These are phyloP conservation scores for Prosopis cineraria DNA, from an alignment of 306 rosid genomes.

Conservation along the genomic window DNA sequence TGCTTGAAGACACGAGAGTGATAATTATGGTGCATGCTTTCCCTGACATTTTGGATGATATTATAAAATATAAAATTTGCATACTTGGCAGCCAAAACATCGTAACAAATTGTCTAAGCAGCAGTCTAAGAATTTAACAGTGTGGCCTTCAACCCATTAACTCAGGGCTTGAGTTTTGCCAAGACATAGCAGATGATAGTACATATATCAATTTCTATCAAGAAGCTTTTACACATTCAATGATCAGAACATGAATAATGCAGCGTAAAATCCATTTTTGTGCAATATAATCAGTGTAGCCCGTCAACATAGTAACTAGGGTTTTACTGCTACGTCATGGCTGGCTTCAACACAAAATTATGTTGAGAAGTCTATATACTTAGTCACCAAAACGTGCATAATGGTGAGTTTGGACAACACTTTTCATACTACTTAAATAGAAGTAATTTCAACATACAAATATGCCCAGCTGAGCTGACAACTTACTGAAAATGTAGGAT, in stretches of 20 bases:
- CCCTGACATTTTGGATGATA: not conserved
- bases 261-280: not conserved
- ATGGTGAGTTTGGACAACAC: conserved; percentile 5
- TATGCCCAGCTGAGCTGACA: conserved; percentile 14
- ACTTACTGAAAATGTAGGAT: conserved; percentile 88
- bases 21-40: not conserved
- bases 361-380: conserved; percentile 1
- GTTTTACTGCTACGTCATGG: not conserved
- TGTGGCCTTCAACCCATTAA: conserved; percentile 15
- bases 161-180: conserved; percentile 14
- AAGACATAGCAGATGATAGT: conserved; percentile 8
- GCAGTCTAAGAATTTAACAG: conserved; percentile 10
- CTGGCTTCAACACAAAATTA: conserved; percentile 20
- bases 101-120: not conserved
- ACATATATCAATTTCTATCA: conserved; percentile 9
- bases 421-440: conserved; percentile 20
- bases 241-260: not conserved
- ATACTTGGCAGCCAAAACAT: not conserved
- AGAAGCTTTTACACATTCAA: conserved; percentile 18
- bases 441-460: conserved; percentile 18
- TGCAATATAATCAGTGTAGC: conserved; percentile 10
- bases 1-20: too few species aligned
- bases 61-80: not conserved
- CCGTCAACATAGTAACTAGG: not conserved
- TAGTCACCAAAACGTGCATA: not conserved